Conservation (phyloP, 1,284 basidiomycete species). For the Ganoderma resinaceum region DNA sequence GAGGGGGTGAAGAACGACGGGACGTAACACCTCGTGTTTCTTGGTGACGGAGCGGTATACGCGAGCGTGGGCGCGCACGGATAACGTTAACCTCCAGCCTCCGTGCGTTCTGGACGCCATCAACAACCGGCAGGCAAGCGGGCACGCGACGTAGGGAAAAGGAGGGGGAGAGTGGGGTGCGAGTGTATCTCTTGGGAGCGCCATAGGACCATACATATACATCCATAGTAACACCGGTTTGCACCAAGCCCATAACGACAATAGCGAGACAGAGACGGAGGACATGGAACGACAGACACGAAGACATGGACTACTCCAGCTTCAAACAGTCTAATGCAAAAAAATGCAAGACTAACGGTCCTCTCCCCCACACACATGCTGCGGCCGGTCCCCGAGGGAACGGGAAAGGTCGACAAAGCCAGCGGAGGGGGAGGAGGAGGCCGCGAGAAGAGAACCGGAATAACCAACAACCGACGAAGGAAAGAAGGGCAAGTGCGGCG, state of each 20-base stretch:
- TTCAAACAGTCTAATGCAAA: slow-evolving; percentile 6
- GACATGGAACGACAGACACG: slow-evolving; percentile 8
- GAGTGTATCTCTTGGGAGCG: slow-evolving; percentile 9
- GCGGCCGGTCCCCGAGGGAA: background rate
- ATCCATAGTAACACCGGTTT: slow-evolving; percentile 29
- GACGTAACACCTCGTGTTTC: background rate
- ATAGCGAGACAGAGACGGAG: slow-evolving; percentile 5
- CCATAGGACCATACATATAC: slow-evolving; percentile 33
- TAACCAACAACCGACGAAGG: slow-evolving; percentile 30
- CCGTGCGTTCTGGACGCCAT: no score
- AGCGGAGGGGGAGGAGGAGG: background rate
- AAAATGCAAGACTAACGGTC: background rate
- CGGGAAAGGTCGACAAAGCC: background rate
- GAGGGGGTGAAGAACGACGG: background rate
- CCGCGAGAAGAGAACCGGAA: slow-evolving; percentile 3
- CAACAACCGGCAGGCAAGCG: no score
- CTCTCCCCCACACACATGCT: background rate
- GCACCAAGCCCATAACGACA: slow-evolving; percentile 20
- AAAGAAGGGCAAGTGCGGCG: slow-evolving; percentile 23
- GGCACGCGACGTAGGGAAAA: background rate
- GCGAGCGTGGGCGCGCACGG: background rate
- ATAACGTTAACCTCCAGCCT: background rate
- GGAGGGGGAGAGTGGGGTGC: slow-evolving; percentile 3
- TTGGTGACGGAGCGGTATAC: background rate
- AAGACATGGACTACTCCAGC: slow-evolving; percentile 10